Evolutionary conservation across 2,329 filamentous ascomycete species (phyloP), one percentile per base, ranked within the genome.

Genomic region (Pseudopyricularia cyperi): DNA sequence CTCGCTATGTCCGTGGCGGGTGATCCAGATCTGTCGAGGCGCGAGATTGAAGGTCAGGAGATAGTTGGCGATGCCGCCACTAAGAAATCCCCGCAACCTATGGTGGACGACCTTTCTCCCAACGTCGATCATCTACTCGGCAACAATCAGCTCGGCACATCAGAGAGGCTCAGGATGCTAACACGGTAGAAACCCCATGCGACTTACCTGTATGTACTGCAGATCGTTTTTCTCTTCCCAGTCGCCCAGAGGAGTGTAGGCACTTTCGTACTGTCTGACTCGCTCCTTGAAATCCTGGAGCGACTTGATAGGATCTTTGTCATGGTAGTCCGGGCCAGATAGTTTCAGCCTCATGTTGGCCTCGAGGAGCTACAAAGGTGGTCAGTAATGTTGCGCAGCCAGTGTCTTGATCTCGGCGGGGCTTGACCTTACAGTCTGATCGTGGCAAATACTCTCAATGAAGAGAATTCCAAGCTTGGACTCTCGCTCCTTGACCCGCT

Each of bases 281-380:
- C 93, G 87, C 67, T 87, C 84, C 70, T 87, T 94, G 74, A 98
- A 98, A 64, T 98, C 93, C 33, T 78, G 82, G 42, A 97, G 72
- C 1, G 93, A 90, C 62, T 86, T 82, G 52, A 80, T 70, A 0
- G 93, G 91, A 60, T 98, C 91, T 68, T 95, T 94, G 64, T 89
- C 88, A 61, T 85, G 88, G 71, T 98, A 98, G 66, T 98, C 93
- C 0, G 93, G 93, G 0, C 93, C 93, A 3, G 88, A 94, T 7
- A 97, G 80, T 72, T 97, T 97, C 56, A 97, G 72, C 28, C 91
- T 89, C 89, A 97, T 97, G 63, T 97, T 97, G 17, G 90, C 88
- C 66, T 97, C 90, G 35, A 97, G 75, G 26, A 97, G 73, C 66
- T 82, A 55, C 7, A 28, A n/a, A 17, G 11, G 22, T 17, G 6